Evolutionary conservation across 768 basidiomycete species (phyloP), one percentile per base, ranked within the genome.

Genomic region (Trametopsis cervina): DNA sequence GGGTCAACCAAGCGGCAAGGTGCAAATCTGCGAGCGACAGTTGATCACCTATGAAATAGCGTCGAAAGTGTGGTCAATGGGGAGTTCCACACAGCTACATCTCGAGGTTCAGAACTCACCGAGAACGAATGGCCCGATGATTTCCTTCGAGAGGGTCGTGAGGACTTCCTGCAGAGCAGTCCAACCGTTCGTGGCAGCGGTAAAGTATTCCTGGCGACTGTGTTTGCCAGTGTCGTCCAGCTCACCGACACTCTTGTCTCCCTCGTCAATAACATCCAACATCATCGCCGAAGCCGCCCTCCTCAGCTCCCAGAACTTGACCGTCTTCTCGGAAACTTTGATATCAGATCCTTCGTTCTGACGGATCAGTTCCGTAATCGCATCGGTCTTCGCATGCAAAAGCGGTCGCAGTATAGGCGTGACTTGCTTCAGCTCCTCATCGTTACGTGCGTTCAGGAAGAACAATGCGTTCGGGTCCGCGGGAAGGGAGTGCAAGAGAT

Each of bases 21-120:
- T 91, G 89, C 47, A 91, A 67, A 60, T 93, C 91, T 12, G 83
- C 86, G 40, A 89, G 66, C 4, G 84, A 89, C 56, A 90, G 63
- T 54, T 93, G 89, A 57, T 93, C 89, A 15, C 90, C 90, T 87
- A 35, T 12, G 29, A 23, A n/a, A 29, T 21, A 36, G 18, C 18
- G 11, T 15, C 36, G 42, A 21, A 22, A 37, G 25, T 41, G 17
- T 11, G 17, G 48, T 42, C 13, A 13, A 35, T 45, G 42, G n/a
- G 11, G 12, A 24, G 40, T 26, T 22, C 20, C 35, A 41, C 12
- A 25, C 18, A 33, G 29, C 15, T 33, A 33, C 29, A 33, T 33
- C 7, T n/a, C 5, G 24, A 50, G 20, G 25, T 13, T 18, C 18
- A 6, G 20, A 35, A n/a, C 75, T 43, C 59, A 85, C 85, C 86